Conservation (phyloP, 768 basidiomycete genomes). For the Rhodotorula sphaerocarpa region DNA sequence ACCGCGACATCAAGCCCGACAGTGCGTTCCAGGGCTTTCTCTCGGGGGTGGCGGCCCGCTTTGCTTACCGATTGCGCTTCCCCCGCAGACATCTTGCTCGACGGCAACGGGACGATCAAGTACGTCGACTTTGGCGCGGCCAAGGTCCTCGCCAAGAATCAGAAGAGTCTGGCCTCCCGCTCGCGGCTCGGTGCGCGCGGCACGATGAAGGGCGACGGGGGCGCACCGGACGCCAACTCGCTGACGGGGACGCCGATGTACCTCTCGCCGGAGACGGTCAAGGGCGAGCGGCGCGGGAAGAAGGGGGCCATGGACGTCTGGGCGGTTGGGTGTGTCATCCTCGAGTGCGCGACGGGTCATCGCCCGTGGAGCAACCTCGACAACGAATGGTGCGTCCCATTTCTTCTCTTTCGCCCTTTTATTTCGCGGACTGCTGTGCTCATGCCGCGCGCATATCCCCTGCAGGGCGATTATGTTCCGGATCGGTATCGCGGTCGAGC, state of each 20-base stretch:
- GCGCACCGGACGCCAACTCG: conserved; percentile 48
- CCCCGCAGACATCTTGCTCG: conserved; percentile 73
- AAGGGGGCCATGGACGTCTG: conserved; percentile 98
- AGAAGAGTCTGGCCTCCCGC: conserved; percentile 58
- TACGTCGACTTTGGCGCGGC: conserved; percentile 97
- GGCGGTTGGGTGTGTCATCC: conserved; percentile 94
- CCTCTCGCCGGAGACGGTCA: conserved; percentile 98
- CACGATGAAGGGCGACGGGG: conserved; percentile 31
- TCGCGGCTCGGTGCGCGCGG: conserved; percentile 42
- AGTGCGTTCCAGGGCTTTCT: conserved; percentile 54
- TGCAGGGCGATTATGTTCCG: conserved; percentile 99
- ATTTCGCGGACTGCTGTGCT: background rate
- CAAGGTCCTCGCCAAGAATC: conserved; percentile 82
- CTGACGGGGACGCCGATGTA: conserved; percentile 97
- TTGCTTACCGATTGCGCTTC: background rate
- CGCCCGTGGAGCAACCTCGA: conserved; percentile 99
- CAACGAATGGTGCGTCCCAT: conserved; percentile 76
- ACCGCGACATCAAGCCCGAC: conserved; percentile 97
- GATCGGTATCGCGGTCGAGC: conserved; percentile 91
- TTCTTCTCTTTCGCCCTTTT: background rate
- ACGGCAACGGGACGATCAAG: conserved; percentile 84
- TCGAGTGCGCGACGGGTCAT: conserved; percentile 90
- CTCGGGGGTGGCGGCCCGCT: background rate
- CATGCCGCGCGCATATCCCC: background rate
- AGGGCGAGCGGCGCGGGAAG: conserved; percentile 76